phyloP scores from a whole-genome alignment of 768 basidiomycete species.

The Phanerochaete carnosa region DNA sequence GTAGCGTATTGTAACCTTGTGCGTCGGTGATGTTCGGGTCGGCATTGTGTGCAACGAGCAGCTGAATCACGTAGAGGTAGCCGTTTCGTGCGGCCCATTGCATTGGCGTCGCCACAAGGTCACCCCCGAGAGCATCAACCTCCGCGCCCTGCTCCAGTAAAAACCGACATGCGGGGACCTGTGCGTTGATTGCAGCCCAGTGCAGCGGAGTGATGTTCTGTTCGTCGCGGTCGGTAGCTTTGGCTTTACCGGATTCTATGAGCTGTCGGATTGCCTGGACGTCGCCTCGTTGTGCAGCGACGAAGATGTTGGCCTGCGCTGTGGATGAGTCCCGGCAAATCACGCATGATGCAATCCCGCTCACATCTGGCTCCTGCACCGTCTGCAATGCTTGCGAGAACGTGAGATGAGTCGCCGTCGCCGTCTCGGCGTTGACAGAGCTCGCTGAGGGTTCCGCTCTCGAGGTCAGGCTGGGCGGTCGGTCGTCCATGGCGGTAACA shows the following conservation, averaged over 20 bases:
- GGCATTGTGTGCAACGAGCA: constrained; percentile 85
- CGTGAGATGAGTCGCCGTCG: constrained; percentile 44
- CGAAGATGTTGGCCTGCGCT: constrained; percentile 62
- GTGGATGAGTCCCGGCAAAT: neutral
- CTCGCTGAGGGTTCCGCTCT: constrained; percentile 52
- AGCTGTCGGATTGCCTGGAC: constrained; percentile 59
- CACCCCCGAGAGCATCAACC: constrained; percentile 92
- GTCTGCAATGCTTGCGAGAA: constrained; percentile 41
- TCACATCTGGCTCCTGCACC: constrained; percentile 38
- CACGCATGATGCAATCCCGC: constrained; percentile 12
- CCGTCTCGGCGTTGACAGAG: constrained; percentile 34
- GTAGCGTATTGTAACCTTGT: constrained; percentile 95
- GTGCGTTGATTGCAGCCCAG: constrained; percentile 98
- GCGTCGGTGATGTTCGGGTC: constrained; percentile 90
- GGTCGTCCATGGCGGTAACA: constrained; percentile 22
- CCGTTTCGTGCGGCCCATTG: constrained; percentile 99
- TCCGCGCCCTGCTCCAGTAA: constrained; percentile 92
- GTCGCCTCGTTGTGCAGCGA: constrained; percentile 88
- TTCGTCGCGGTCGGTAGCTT: constrained; percentile 75
- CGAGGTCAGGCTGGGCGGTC: constrained; percentile 34
- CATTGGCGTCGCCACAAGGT: constrained; percentile 90
- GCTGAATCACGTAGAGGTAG: constrained; percentile 92
- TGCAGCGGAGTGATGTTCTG: constrained; percentile 95
- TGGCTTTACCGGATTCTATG: constrained; percentile 66
- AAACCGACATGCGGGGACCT: constrained; percentile 82